Base-by-base conservation (phyloP, 1,284 basidiomycete species). In the Mycosarcoma mackinlayi region DNA sequence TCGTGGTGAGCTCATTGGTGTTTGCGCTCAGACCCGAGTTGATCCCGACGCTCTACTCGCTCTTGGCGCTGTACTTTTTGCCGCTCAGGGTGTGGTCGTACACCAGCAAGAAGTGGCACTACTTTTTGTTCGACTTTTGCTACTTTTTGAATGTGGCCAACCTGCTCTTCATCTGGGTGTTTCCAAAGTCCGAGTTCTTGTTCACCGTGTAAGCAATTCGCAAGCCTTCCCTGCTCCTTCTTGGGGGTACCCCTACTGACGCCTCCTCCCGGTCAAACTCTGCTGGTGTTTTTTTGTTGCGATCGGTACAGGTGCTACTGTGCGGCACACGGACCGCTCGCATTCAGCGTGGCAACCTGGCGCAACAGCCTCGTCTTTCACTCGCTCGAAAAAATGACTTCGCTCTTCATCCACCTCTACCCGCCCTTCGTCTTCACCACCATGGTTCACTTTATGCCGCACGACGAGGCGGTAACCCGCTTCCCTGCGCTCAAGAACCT, bases 301-400 rank as follows among this genome's bases (percentile, higher is more conserved):
- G 6, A 16, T 4, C n/a, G 13, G 6, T 18, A 38, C 55, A 66
- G 51, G n/a, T 79, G 53, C 49, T 75, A 73, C 56, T 74, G 68
- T 50, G 72, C 69, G 24, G 76, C 71, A 4, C 66, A 69, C 23
- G 86, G 94, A 0, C 89, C 92, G 0, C 87, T 97, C 31, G 94
- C 92, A 0, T 93, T 91, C 67, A 92, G 93, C 0, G 92, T 97
- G 41, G 92, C 95, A 73, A 96, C 94, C 3, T 97, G 94, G 94
- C 87, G 94, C 63, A 97, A 97, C 48, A 57, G 50, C 25, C 50
- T 67, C 21, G 94, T 96, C 6, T 96, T 96, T 84, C 94, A 96
- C 80, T 93, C 94, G 75, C 87, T 89, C 55, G 94, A 97, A 82
- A 77, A 94, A 83, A 88, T 95, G 65, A 87, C 93, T 28, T 86